phyloP scores from a whole-genome alignment of 352 stramenopile genomes.

The Halophytophthora batemanensis region DNA sequence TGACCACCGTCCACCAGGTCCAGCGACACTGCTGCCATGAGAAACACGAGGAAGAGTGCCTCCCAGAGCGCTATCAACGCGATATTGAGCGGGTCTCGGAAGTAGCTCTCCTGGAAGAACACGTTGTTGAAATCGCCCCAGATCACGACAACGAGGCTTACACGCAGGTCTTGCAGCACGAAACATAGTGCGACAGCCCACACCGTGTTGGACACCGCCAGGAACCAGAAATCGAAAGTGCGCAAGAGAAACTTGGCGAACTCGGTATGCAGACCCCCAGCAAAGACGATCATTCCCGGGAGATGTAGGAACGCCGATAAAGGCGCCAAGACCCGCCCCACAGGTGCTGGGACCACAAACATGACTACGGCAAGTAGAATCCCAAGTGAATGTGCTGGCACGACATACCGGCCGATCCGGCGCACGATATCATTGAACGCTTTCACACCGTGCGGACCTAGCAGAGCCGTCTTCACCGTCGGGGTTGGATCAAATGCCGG shows the following conservation, averaged over 20 bases:
- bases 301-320: constrained; percentile 10
- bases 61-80: constrained; percentile 14
- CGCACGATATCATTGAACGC: constrained; percentile 15
- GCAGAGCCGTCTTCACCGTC: constrained; percentile 15
- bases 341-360: constrained; percentile 2
- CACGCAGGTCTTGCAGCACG: constrained; percentile 5
- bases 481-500: constrained; percentile 21
- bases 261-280: constrained; percentile 7
- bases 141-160: constrained; percentile 4
- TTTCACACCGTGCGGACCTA: constrained; percentile 5
- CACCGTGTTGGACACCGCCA: constrained; percentile 9
- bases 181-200: constrained; percentile 7
- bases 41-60: constrained; percentile 15
- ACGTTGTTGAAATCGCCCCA: constrained; percentile 12
- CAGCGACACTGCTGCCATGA: constrained; percentile 24
- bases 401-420: constrained; percentile 4
- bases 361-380: constrained; percentile 7
- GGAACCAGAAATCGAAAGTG: constrained; percentile 22
- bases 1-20: constrained; percentile 19
- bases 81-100: constrained; percentile 23
- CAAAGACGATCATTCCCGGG: constrained; percentile 6
- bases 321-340: constrained; percentile 9
- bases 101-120: constrained; percentile 26
- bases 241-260: constrained; percentile 13
- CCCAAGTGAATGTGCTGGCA: background rate